Evolutionary conservation across 805 yeast species (phyloP).

Genomic region (Cyberlindnera sargentensis): DNA sequence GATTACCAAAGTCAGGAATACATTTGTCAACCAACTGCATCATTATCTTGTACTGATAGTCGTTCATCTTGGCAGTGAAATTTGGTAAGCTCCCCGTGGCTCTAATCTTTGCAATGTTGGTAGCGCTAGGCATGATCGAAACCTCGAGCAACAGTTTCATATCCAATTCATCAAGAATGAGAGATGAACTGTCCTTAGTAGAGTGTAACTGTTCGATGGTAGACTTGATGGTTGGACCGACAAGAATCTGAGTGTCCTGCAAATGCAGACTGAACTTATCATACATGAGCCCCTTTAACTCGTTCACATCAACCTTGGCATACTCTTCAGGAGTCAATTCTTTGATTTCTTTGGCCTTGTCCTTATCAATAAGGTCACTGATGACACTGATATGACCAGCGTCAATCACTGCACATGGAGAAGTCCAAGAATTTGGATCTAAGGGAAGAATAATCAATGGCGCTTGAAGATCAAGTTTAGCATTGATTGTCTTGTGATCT

Average conservation of each 20-base stretch:
- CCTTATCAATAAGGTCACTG: slow-evolving; percentile 73
- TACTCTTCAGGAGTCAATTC: slow-evolving; percentile 64
- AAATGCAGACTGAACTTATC: slow-evolving; percentile 75
- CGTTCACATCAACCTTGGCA: slow-evolving; percentile 35
- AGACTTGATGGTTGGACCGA: slow-evolving; percentile 75
- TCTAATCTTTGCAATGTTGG: slow-evolving; percentile 62
- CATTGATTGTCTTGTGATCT: slow-evolving; percentile 85
- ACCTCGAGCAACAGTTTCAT: slow-evolving; percentile 70
- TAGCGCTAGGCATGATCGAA: slow-evolving; percentile 79
- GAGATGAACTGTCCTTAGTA: slow-evolving; percentile 32
- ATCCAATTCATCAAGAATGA: slow-evolving; percentile 69
- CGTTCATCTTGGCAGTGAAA: slow-evolving; percentile 68
- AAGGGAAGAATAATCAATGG: slow-evolving; percentile 86
- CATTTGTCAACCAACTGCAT: slow-evolving; percentile 69
- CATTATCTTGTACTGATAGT: slow-evolving; percentile 82
- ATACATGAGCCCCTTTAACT: slow-evolving; percentile 61
- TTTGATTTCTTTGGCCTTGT: slow-evolving; percentile 61
- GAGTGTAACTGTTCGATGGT: slow-evolving; percentile 68
- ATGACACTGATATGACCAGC: slow-evolving; percentile 89
- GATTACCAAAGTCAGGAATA: slow-evolving; percentile 41
- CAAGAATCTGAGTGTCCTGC: slow-evolving; percentile 80
- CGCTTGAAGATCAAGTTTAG: slow-evolving; percentile 85
- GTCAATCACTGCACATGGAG: slow-evolving; percentile 88
- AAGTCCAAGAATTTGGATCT: slow-evolving; percentile 67
- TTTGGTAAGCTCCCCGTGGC: slow-evolving; percentile 73